Percentiles rank a stretch among this genome's conserved stretches.
Conservation (phyloP, 2,329 filamentous ascomycete species). For the Trichophyton verrucosum region DNA sequence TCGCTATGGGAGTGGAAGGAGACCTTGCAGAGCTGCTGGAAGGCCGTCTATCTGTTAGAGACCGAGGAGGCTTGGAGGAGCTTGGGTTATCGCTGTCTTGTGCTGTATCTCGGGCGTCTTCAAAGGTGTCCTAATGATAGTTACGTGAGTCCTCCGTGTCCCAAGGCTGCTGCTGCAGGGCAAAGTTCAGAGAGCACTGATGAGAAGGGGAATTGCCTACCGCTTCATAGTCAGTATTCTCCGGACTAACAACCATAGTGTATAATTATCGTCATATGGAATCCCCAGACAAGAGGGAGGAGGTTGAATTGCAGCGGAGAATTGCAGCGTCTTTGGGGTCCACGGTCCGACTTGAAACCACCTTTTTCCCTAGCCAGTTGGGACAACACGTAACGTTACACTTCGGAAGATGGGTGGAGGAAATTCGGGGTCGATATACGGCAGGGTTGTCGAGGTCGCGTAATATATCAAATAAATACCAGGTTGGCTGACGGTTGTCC, state of each 20-base stretch:
- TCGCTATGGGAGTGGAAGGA: constrained; percentile 25
- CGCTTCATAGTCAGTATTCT: constrained; percentile 33
- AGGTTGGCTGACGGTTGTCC: not conserved
- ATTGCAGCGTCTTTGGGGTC: not conserved
- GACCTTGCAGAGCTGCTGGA: constrained; percentile 29
- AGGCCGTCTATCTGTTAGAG: constrained; percentile 41
- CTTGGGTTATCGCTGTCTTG: constrained; percentile 19
- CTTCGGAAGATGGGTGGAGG: not conserved
- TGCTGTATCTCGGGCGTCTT: constrained; percentile 60
- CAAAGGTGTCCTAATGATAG: constrained; percentile 55
- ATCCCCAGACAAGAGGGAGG: not conserved
- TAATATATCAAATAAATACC: not conserved
- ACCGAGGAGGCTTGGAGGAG: constrained; percentile 42
- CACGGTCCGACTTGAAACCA: constrained; percentile 2
- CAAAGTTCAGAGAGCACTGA: not conserved
- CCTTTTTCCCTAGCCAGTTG: not conserved
- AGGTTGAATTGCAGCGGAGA: not conserved
- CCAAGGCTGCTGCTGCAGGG: not conserved
- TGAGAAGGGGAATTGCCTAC: constrained; percentile 17
- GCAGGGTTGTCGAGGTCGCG: not conserved
- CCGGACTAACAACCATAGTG: constrained; percentile 28
- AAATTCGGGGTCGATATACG: not conserved
- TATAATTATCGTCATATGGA: constrained; percentile 6
- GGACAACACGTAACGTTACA: constrained; percentile 2
- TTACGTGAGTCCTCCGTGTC: not conserved